A percentile compares a stretch with the other conserved stretches of the same genome.
Conservation (phyloP, 2,329 filamentous ascomycete species). For the Diaporthe citrichinensis region DNA sequence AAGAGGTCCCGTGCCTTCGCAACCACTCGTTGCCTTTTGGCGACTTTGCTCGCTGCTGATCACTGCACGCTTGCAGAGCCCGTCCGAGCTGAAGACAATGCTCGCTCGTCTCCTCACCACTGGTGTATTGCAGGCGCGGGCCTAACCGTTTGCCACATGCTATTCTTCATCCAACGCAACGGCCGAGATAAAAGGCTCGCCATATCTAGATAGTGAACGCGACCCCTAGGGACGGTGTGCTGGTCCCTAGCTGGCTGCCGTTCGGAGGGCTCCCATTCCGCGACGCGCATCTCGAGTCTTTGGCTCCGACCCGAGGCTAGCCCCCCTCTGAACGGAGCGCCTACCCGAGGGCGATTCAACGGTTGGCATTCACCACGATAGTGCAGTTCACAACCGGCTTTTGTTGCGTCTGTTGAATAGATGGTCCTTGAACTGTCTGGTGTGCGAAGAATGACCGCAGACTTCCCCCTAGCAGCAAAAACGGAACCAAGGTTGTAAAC, state of each 20-base stretch:
- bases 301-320: not conserved
- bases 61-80: slow-evolving; percentile 7
- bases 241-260: not conserved
- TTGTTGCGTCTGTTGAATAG: not conserved
- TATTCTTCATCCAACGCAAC: not conserved
- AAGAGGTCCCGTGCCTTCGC: not conserved
- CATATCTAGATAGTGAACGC: not conserved
- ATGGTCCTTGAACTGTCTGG: not conserved
- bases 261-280: slow-evolving; percentile 16
- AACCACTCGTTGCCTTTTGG: slow-evolving; percentile 19
- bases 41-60: slow-evolving; percentile 16
- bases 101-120: not conserved
- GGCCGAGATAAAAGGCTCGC: slow-evolving; percentile 4
- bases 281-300: not conserved
- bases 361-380: not conserved
- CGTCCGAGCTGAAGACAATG: slow-evolving; percentile 8
- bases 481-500: not conserved
- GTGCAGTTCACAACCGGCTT: not conserved
- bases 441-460: too few species aligned
- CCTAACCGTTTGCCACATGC: slow-evolving; percentile 19
- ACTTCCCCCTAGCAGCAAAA: not conserved
- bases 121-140: not conserved
- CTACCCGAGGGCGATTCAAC: not conserved
- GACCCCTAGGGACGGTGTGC: not conserved
- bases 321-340: not conserved